Percentiles rank a stretch among this genome's conserved stretches.
Conservation (phyloP, 2,329 filamentous ascomycete species). For the Penicillium freii region DNA sequence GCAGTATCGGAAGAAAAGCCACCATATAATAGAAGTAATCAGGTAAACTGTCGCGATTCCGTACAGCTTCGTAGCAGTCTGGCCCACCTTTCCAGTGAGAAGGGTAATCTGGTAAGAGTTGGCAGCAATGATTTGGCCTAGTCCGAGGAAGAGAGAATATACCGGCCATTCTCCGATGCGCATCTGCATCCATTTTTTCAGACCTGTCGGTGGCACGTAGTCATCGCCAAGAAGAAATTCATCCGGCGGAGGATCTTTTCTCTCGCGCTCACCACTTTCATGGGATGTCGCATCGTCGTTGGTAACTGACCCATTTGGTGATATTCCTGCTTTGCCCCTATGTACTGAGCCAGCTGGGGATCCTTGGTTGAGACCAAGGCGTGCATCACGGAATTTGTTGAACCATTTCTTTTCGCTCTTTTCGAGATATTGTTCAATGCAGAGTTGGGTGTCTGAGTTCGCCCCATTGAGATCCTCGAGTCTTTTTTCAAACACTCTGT, state of each 20-base stretch:
- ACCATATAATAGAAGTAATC: slow-evolving; percentile 60
- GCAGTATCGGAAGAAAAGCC: slow-evolving; percentile 59
- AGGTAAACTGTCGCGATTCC: slow-evolving; percentile 60
- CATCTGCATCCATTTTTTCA: slow-evolving; percentile 55
- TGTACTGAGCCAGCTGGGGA: slow-evolving; percentile 39
- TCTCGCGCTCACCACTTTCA: slow-evolving; percentile 34
- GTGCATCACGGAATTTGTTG: slow-evolving; percentile 56
- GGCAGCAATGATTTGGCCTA: slow-evolving; percentile 63
- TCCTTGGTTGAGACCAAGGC: slow-evolving; percentile 51
- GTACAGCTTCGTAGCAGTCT: slow-evolving; percentile 60
- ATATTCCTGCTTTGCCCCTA: slow-evolving; percentile 32
- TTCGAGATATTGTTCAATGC: slow-evolving; percentile 64
- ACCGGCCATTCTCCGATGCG: slow-evolving; percentile 64
- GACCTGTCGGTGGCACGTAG: slow-evolving; percentile 56
- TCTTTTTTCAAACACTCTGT: slow-evolving; percentile 57
- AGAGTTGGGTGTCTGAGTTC: slow-evolving; percentile 59
- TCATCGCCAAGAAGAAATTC: slow-evolving; percentile 58
- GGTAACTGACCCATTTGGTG: slow-evolving; percentile 42
- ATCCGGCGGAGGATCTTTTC: slow-evolving; percentile 43
- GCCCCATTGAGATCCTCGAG: slow-evolving; percentile 56
- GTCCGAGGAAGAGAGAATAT: slow-evolving; percentile 60
- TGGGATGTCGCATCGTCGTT: slow-evolving; percentile 39
- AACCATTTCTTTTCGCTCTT: slow-evolving; percentile 69
- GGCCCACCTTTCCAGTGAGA: slow-evolving; percentile 61
- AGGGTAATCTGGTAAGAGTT: slow-evolving; percentile 68